Evolutionary conservation across 345 rosid genomes (phyloP).

Genomic region (Schrenkiella parvula): DNA sequence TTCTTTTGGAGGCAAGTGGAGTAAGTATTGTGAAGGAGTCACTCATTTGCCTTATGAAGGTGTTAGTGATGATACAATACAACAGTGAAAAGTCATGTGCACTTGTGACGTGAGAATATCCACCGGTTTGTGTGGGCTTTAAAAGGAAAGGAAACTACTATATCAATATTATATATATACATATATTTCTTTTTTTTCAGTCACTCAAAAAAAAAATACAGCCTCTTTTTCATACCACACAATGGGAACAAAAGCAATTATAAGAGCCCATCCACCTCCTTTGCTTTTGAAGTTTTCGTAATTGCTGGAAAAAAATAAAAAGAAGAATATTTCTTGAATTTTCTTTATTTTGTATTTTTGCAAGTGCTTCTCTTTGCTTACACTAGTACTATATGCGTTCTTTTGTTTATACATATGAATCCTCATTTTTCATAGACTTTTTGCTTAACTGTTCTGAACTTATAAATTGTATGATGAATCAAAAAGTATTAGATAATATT

Average conservation of each 20-base stretch:
- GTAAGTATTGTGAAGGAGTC: not conserved
- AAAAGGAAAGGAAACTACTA: conserved; percentile 4
- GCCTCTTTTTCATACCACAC: conserved; percentile 21
- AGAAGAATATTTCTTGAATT: not conserved
- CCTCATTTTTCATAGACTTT: not conserved
- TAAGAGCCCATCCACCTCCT: conserved; percentile 6
- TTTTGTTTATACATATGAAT: not conserved
- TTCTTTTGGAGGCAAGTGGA: not conserved
- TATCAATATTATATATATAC: not conserved
- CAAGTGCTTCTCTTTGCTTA: not conserved
- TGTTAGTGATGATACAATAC: not conserved
- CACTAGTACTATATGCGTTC: no score
- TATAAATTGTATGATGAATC: not conserved
- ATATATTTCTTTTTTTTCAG: not conserved
- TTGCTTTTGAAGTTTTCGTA: conserved; percentile 13
- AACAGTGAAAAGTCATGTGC: conserved; percentile 9
- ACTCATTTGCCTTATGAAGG: not conserved
- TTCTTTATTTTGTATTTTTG: not conserved
- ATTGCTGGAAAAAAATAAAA: not conserved
- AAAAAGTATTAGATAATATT: not conserved
- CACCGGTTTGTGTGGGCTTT: conserved; percentile 21
- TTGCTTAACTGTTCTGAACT: not conserved
- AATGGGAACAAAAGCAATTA: conserved; percentile 35
- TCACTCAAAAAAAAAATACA: not conserved
- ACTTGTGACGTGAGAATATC: conserved; percentile 2